Evolutionary conservation across 2,329 filamentous ascomycete species (phyloP).

Genomic region (Talaromyces marneffei): DNA sequence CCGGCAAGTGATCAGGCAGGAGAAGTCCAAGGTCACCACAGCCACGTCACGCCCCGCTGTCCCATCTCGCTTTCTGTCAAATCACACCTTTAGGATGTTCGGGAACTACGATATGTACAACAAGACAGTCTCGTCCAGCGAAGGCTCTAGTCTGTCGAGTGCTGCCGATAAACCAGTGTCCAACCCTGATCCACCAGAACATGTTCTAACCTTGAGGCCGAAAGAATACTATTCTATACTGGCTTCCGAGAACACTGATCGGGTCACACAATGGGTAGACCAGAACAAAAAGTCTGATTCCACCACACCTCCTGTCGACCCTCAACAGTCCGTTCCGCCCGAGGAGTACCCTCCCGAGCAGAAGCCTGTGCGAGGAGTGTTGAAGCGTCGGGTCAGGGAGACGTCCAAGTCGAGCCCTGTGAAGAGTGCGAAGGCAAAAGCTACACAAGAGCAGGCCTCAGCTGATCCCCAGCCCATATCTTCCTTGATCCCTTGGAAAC

Average conservation of each 20-base stretch:
- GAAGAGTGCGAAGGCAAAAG: background rate
- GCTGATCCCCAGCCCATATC: background rate
- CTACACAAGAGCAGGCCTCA: no score
- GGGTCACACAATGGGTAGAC: slow-evolving; percentile 5
- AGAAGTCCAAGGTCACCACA: background rate
- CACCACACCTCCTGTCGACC: background rate
- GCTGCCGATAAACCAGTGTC: background rate
- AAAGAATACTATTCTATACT: background rate
- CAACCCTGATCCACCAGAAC: background rate
- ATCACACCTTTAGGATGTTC: slow-evolving; percentile 1
- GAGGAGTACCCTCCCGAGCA: background rate
- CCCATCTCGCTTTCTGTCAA: background rate
- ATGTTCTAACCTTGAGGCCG: background rate
- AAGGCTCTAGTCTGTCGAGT: background rate
- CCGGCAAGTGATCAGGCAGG: background rate
- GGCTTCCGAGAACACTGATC: slow-evolving; percentile 3
- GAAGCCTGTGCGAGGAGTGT: background rate
- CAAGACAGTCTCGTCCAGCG: no score
- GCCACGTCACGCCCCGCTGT: background rate
- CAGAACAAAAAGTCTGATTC: background rate
- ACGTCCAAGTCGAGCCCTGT: background rate
- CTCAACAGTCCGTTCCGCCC: background rate
- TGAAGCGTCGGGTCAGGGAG: background rate
- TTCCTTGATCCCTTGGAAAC: background rate
- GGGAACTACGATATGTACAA: background rate